Evolutionary conservation across 2,329 filamentous ascomycete species (phyloP).

Genomic region (Calcarisporium arbuscula): DNA sequence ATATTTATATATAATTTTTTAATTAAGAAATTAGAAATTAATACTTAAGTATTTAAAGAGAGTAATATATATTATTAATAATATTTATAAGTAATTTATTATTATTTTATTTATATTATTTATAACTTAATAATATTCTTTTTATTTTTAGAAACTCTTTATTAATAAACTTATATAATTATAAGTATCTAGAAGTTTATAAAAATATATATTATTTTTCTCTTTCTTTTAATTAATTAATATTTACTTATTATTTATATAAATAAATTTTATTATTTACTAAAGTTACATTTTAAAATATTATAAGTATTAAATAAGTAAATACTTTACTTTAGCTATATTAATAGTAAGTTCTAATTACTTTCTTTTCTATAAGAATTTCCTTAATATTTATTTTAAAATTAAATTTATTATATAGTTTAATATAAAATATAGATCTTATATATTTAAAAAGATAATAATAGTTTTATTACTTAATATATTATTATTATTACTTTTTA

Average conservation of each 20-base stretch:
- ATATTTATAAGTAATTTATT: background rate
- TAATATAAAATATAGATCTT: background rate
- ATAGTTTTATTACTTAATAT: background rate
- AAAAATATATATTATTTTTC: background rate
- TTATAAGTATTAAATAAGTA: background rate
- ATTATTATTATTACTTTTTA: background rate
- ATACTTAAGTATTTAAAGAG: background rate
- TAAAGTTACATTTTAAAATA: background rate
- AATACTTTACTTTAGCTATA: background rate
- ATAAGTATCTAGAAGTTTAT: background rate
- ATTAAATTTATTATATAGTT: background rate
- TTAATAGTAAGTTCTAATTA: background rate
- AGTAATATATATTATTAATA: background rate
- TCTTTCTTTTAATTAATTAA: background rate
- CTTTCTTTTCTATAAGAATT: too few species aligned
- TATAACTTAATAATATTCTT: too few species aligned
- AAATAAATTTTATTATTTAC: background rate
- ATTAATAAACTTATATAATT: background rate
- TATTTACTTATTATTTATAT: background rate
- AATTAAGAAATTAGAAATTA: background rate
- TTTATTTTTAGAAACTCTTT: background rate
- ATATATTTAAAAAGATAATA: constrained; percentile 1
- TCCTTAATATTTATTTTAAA: too few species aligned
- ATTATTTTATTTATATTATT: background rate
- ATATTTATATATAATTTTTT: background rate